Evolutionary conservation across 202 grass and related monocot genomes (phyloP), one percentile per base, ranked within the genome.

Genomic region (Musa balbisiana): DNA sequence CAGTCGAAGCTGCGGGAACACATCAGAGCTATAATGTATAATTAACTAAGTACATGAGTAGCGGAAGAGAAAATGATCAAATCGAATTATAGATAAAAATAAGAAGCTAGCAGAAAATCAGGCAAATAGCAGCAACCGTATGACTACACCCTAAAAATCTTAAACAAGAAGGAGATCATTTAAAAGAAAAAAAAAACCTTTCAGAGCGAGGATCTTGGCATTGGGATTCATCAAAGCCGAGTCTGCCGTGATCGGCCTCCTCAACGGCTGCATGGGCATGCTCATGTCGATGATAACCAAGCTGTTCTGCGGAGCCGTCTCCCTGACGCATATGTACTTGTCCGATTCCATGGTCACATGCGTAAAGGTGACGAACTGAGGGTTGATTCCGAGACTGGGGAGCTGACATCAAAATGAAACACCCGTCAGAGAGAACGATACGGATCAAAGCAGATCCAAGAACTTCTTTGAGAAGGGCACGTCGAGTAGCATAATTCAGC

Each of bases 281-380:
- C 80, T 80, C 92, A 96, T 92, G 81, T 96, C 92, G 58, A 96
- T 26, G 77, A 96, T 87, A 72, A 96, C 89, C 78, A 96, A 87
- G 78, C 89, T 96, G 68, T 92, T 96, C 84, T 96, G 92, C 62
- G 92, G 92, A 0, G 92, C 87, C 21, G 92, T 96, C 87, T 96
- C 92, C 78, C 92, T 86, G 59, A 96, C 89, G 62, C 92, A 96
- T 75, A 96, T 87, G 79, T 96, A 96, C 85, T 87, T 92, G 23
- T 96, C 92, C 49, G 89, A 92, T 78, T 96, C 92, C 92, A 96
- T 96, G 17, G 92, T 96, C 55, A 96, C 92, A 29, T 96, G 92
- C 64, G 89, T 92, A 69, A 96, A 96, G 52, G 92, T 96, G 66
- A 96, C 81, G 83, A 96, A 96, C 82, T 96, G 92, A 62, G 84